These are phyloP conservation scores for Baorangia bicolor DNA, from an alignment of 768 basidiomycete species.

Conservation along the genomic window DNA sequence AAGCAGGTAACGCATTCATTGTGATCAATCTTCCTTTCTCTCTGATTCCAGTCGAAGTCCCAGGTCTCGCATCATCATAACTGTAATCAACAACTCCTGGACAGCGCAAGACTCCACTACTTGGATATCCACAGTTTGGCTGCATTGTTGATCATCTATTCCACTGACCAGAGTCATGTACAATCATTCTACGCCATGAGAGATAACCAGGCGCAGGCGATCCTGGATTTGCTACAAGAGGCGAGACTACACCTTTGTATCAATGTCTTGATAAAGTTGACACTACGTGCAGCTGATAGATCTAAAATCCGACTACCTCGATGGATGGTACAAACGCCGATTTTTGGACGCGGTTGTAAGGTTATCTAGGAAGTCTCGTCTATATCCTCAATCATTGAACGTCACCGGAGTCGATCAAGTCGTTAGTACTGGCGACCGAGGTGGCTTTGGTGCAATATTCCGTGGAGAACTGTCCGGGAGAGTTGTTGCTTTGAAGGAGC, in stretches of 20 bases:
- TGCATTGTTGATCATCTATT: slow-evolving; percentile 22
- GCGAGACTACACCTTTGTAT: neutral
- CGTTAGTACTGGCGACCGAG: slow-evolving; percentile 15
- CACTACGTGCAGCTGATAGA: slow-evolving; percentile 21
- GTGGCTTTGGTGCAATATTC: slow-evolving; percentile 36
- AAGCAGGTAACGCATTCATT: slow-evolving; percentile 4
- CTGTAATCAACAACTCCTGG: slow-evolving; percentile 19
- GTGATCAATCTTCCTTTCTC: neutral
- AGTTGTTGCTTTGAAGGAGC: slow-evolving; percentile 33
- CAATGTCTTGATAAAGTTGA: neutral
- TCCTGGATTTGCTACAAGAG: slow-evolving; percentile 29
- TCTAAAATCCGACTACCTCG: slow-evolving; percentile 19
- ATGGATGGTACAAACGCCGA: slow-evolving; percentile 28
- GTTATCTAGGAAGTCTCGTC: slow-evolving; percentile 29
- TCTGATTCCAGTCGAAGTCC: slow-evolving; percentile 12
- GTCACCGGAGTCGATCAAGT: slow-evolving; percentile 18
- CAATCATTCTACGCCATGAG: slow-evolving; percentile 22
- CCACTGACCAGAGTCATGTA: slow-evolving; percentile 14
- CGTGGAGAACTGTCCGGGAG: slow-evolving; percentile 27
- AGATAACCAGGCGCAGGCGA: slow-evolving; percentile 23
- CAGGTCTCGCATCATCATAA: slow-evolving; percentile 13
- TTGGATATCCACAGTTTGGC: slow-evolving; percentile 27
- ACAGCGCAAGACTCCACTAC: slow-evolving; percentile 12
- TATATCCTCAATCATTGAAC: slow-evolving; percentile 28
- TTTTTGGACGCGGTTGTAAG: slow-evolving; percentile 31